Percentiles rank a stretch among this genome's conserved stretches.
Conservation (phyloP, 768 basidiomycete genomes). For the Sporobolomyces roseus region DNA sequence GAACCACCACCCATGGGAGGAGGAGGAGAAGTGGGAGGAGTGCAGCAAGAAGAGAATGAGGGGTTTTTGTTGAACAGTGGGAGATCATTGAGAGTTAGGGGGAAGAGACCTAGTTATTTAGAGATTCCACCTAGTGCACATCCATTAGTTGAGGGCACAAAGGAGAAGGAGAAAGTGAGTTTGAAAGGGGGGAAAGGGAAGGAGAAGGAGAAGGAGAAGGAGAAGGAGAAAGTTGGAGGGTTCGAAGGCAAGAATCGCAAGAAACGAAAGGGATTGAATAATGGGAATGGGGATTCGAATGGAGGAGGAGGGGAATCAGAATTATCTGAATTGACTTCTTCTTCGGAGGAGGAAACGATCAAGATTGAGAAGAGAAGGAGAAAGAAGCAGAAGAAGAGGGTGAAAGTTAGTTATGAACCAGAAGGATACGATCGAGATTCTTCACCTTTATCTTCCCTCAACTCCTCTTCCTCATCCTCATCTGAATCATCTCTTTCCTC, state of each 20-base stretch:
- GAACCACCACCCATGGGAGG: too few species aligned
- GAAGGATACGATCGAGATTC: conserved; percentile 2
- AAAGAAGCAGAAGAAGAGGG: background rate
- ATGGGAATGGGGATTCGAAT: too few species aligned
- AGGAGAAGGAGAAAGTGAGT: background rate
- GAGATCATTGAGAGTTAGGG: background rate
- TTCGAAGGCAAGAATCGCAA: too few species aligned
- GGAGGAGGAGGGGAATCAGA: background rate
- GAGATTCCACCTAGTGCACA: conserved; percentile 5
- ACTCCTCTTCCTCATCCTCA: background rate
- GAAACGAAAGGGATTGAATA: too few species aligned
- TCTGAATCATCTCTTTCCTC: background rate
- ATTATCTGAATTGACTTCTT: too few species aligned
- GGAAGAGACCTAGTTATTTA: background rate
- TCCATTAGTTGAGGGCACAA: background rate
- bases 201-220: too few species aligned
- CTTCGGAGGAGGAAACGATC: background rate
- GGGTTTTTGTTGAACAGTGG: too few species aligned
- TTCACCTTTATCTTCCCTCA: conserved; percentile 1
- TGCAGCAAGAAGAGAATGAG: too few species aligned
- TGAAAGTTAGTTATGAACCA: background rate
- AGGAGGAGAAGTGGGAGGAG: too few species aligned
- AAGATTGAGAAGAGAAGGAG: background rate
- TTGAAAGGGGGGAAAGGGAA: background rate
- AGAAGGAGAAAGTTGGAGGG: too few species aligned